A percentile compares a stretch with the other conserved stretches of the same genome.
These are phyloP conservation scores for Cyberlindnera samutprakarnensis DNA, from an alignment of 805 yeast genomes.

Conservation along the genomic window DNA sequence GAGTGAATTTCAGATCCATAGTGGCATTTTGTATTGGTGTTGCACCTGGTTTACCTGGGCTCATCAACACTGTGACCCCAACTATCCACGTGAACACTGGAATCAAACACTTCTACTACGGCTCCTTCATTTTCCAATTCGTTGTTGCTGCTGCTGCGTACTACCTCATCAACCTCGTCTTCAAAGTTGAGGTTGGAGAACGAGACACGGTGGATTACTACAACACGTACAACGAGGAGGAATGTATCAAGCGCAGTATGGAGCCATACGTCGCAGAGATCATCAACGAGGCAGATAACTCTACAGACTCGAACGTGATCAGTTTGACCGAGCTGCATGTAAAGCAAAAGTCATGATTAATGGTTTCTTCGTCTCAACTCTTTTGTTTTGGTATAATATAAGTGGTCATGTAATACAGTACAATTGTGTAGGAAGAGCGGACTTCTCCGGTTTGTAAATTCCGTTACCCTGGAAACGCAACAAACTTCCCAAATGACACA, in stretches of 20 bases:
- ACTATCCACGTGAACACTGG: slow-evolving; percentile 24
- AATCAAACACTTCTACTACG: slow-evolving; percentile 34
- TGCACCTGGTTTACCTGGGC: slow-evolving; percentile 46
- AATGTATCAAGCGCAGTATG: not conserved
- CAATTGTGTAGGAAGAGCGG: too few species aligned
- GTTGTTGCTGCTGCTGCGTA: slow-evolving; percentile 31
- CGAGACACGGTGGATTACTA: not conserved
- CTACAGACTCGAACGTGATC: not conserved
- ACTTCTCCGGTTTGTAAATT: too few species aligned
- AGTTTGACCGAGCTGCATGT: not conserved
- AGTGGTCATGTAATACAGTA: too few species aligned
- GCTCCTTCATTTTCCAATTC: slow-evolving; percentile 37
- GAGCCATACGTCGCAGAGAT: not conserved
- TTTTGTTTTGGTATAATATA: too few species aligned
- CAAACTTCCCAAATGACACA: too few species aligned
- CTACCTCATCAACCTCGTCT: slow-evolving; percentile 15
- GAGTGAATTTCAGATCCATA: slow-evolving; percentile 36
- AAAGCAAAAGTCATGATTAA: too few species aligned
- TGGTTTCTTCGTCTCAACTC: too few species aligned
- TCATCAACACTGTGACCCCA: slow-evolving; percentile 27
- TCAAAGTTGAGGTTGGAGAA: slow-evolving; percentile 1
- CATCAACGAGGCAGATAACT: not conserved
- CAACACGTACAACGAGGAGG: not conserved
- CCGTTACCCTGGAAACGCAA: too few species aligned
- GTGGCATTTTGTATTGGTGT: slow-evolving; percentile 32